Percentiles rank a stretch among this genome's conserved stretches.
Conservation (phyloP, 192 early-diverging fungal species). For the Coemansia sp. region DNA sequence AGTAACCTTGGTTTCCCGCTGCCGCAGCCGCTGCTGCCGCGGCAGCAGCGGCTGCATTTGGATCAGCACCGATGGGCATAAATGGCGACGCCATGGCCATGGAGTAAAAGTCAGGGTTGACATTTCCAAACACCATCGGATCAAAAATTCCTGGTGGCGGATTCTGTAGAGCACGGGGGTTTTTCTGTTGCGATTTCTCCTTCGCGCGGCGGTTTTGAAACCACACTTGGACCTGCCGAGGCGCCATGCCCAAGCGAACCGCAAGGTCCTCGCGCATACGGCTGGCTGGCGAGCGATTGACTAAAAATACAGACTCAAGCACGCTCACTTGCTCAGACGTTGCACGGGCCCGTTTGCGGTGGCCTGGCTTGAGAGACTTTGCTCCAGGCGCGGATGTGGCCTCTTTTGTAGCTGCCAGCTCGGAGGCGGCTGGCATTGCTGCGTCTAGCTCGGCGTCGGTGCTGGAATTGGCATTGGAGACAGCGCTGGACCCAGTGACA, state of each 20-base stretch:
- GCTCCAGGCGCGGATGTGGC: neutral
- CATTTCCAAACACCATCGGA: constrained; percentile 22
- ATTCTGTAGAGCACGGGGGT: constrained; percentile 34
- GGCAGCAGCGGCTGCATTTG: neutral
- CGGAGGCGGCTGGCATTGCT: neutral
- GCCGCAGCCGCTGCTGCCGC: neutral
- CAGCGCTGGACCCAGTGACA: no score
- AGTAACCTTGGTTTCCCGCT: constrained; percentile 5
- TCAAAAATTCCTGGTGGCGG: constrained; percentile 29
- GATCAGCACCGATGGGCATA: constrained; percentile 18
- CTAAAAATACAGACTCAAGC: constrained; percentile 65
- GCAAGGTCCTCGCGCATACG: constrained; percentile 62
- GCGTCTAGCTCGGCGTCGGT: constrained; percentile 5
- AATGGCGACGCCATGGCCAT: constrained; percentile 35
- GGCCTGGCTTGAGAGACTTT: constrained; percentile 27
- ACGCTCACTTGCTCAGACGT: constrained; percentile 68
- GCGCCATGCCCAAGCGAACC: constrained; percentile 66
- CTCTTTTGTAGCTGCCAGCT: constrained; percentile 2
- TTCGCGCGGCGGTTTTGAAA: constrained; percentile 90
- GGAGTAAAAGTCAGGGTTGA: constrained; percentile 31
- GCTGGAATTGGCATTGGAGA: constrained; percentile 3
- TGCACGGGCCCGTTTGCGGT: constrained; percentile 65
- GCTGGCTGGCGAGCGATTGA: constrained; percentile 72
- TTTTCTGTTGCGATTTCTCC: constrained; percentile 57
- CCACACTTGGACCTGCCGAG: constrained; percentile 78